Evolutionary conservation across 78 protist genomes (phyloP).

Genomic region (Paulinella micropora): DNA sequence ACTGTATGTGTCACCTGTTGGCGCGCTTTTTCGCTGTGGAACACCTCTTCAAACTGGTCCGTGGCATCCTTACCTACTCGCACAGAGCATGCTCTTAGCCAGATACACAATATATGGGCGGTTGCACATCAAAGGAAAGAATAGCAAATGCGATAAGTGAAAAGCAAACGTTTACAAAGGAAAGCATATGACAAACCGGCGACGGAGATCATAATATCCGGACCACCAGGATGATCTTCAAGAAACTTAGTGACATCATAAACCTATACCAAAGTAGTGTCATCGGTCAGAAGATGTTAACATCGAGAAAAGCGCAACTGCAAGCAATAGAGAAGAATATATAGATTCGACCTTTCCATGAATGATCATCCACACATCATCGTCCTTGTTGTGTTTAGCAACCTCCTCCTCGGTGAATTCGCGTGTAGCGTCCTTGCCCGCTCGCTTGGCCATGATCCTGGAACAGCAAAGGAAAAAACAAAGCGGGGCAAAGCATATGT

Average conservation of each 20-base stretch:
- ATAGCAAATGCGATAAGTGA: too few species aligned
- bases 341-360: conserved; percentile 11
- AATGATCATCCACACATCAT: neutral
- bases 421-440: neutral
- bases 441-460: neutral
- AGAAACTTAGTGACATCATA: neutral
- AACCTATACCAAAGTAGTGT: too few species aligned
- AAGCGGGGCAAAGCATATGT: too few species aligned
- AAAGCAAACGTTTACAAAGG: too few species aligned
- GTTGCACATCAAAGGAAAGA: too few species aligned
- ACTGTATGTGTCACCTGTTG: neutral
- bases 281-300: too few species aligned
- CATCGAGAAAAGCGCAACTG: too few species aligned
- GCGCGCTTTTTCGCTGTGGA: neutral
- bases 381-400: neutral
- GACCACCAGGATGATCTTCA: neutral
- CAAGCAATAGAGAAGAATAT: too few species aligned
- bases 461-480: too few species aligned
- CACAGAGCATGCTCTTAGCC: too few species aligned
- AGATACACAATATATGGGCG: too few species aligned
- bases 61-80: neutral
- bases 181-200: too few species aligned
- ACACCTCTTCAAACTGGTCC: conserved; percentile 1
- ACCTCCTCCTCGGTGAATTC: neutral
- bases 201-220: neutral